Percentiles rank a stretch among this genome's conserved stretches.
phyloP scores from a whole-genome alignment of 441 rosid species.

The Dalechampia spathulata region DNA sequence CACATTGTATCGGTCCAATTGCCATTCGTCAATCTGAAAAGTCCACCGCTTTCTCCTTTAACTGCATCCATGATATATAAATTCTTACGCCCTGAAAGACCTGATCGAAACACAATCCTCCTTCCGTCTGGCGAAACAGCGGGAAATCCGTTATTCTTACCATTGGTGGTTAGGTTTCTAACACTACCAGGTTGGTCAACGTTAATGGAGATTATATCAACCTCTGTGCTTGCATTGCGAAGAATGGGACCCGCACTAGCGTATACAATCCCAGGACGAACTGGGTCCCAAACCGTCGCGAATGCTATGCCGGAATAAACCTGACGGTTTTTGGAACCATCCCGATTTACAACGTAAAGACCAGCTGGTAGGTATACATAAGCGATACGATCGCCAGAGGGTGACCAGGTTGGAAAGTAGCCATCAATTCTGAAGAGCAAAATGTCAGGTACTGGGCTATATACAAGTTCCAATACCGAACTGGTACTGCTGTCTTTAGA shows the following conservation, averaged over 20 bases:
- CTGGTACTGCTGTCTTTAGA: conserved; percentile 30
- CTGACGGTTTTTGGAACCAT: conserved; percentile 54
- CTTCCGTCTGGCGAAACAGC: conserved; percentile 77
- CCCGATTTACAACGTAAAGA: conserved; percentile 59
- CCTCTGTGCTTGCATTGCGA: conserved; percentile 51
- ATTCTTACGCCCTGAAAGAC: conserved; percentile 72
- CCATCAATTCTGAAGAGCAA: conserved; percentile 74
- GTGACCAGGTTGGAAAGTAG: conserved; percentile 81
- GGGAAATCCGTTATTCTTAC: conserved; percentile 79
- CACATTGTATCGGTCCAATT: conserved; percentile 84
- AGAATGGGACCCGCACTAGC: conserved; percentile 67
- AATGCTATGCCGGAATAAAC: conserved; percentile 49
- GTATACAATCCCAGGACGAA: conserved; percentile 52
- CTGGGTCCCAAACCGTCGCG: conserved; percentile 73
- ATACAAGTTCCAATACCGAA: conserved; percentile 53
- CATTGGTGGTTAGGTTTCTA: conserved; percentile 53
- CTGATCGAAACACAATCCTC: conserved; percentile 66
- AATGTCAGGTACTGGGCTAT: conserved; percentile 38
- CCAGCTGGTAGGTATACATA: conserved; percentile 73
- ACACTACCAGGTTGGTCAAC: conserved; percentile 32
- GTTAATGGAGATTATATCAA: conserved; percentile 56
- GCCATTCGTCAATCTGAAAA: conserved; percentile 53
- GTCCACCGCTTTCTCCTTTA: conserved; percentile 52
- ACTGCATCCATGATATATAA: conserved; percentile 70
- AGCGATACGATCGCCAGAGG: conserved; percentile 62